Evolutionary conservation across 257 asterid species (phyloP), one percentile per base, ranked within the genome.

Genomic region (Nicotiana attenuata): DNA sequence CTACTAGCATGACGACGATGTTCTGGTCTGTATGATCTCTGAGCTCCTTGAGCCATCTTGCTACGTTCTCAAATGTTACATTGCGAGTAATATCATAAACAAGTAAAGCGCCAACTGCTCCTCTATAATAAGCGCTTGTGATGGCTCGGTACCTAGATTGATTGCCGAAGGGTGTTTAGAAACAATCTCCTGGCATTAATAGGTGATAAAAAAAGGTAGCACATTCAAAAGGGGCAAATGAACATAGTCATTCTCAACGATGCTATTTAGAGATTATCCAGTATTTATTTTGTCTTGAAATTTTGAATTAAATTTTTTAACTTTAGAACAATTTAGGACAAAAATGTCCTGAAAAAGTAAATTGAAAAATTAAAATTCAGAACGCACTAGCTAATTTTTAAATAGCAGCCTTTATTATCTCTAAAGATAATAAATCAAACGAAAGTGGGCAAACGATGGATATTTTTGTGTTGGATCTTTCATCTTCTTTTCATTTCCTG

Each of bases 91-190:
- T 88, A 15, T 88, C 90, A n/a, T 85, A 87, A 7, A 87, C 90
- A 10, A 86, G 87, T 56, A 88, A 64, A 15, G 91, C 91, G 3
- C 91, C 91, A 0, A 86, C 89, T 2, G 89, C 91, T 52, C 91
- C 89, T 86, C 91, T 82, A 84, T 88, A 88, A 53, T 86, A 88
- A 60, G 91, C 91, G 20, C 89, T 86, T 16, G 91, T 88, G 77
- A 88, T 88, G 8, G 91, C 91, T 7, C 91, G 89, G 75, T 88
- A 88, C 88, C 91, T 88, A 24, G 41, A 66, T 20, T 38, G 65
- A 47, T 63, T 7, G 55, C 53, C 64, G 33, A 35, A 60, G 65
- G 65, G 29, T 60, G 15, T 56, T 68, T 59, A 33, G 53, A 57
- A 29, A 67, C 29, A 15, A 47, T 45, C 10, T 35, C 10, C 75